These are phyloP conservation scores for Mycogone perniciosa DNA, from an alignment of 2,329 filamentous ascomycete species.

Conservation along the genomic window DNA sequence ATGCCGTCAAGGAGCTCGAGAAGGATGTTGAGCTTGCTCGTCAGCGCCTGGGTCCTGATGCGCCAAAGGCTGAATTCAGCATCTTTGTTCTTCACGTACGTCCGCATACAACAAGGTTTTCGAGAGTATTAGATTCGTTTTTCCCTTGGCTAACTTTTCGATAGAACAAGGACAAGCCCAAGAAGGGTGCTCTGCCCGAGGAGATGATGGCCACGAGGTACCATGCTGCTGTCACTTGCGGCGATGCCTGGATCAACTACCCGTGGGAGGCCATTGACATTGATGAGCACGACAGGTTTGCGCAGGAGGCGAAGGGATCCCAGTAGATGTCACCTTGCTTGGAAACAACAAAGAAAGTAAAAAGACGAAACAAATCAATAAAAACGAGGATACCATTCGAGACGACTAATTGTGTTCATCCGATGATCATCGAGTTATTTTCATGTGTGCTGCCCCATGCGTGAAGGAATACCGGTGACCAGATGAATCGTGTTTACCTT, in stretches of 20 bases:
- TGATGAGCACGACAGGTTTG: slow-evolving; percentile 77
- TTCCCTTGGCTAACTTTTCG: neutral
- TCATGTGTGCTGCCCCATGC: neutral
- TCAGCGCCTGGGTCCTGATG: slow-evolving; percentile 59
- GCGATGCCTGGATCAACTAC: slow-evolving; percentile 98
- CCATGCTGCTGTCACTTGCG: slow-evolving; percentile 76
- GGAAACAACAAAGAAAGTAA: neutral
- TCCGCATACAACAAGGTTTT: slow-evolving; percentile 7
- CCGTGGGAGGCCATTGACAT: slow-evolving; percentile 96
- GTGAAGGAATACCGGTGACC: neutral
- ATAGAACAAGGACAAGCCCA: slow-evolving; percentile 93
- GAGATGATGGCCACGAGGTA: slow-evolving; percentile 76
- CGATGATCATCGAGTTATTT: neutral
- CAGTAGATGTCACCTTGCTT: neutral
- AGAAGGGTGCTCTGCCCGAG: slow-evolving; percentile 79
- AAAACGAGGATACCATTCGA: slow-evolving; percentile 5
- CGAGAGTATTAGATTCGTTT: neutral
- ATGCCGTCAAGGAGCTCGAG: slow-evolving; percentile 85
- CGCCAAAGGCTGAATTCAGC: slow-evolving; percentile 73
- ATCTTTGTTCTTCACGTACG: slow-evolving; percentile 92
- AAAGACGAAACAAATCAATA: slow-evolving; percentile 4
- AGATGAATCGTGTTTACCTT: too few relatives aligned
- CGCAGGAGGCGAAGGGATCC: slow-evolving; percentile 37
- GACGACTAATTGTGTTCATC: neutral
- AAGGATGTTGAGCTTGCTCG: slow-evolving; percentile 87